These are phyloP conservation scores for Cyclotella choctawhatcheeana DNA, from an alignment of 108 stramenopile genomes.

Conservation along the genomic window DNA sequence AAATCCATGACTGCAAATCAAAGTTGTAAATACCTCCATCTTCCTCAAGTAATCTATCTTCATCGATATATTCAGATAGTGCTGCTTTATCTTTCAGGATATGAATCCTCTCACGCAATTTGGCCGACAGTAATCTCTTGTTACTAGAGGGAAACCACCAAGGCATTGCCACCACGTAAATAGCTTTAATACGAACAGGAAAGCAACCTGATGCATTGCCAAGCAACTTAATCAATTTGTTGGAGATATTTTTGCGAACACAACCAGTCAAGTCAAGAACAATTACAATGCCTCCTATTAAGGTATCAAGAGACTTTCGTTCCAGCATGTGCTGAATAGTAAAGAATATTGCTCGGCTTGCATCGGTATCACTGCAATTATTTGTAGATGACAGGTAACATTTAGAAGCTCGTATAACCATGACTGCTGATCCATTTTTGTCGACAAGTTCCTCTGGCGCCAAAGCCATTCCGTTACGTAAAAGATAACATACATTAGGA, in stretches of 20 bases:
- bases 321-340: constrained; percentile 21
- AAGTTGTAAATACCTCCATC: constrained; percentile 29
- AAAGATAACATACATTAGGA: constrained; percentile 16
- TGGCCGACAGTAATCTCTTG: constrained; percentile 9
- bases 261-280: constrained; percentile 23
- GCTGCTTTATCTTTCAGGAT: constrained; percentile 19
- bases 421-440: constrained; percentile 33
- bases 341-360: constrained; percentile 29
- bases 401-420: constrained; percentile 18
- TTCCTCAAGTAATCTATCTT: constrained; percentile 27
- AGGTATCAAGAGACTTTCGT: constrained; percentile 18
- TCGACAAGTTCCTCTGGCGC: constrained; percentile 24
- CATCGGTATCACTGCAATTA: constrained; percentile 27
- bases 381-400: not conserved
- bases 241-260: constrained; percentile 14
- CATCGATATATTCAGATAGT: constrained; percentile 27
- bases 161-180: constrained; percentile 20
- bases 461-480: constrained; percentile 18
- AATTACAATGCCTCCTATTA: constrained; percentile 19
- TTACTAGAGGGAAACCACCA: constrained; percentile 25
- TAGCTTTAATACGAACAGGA: constrained; percentile 26
- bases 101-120: constrained; percentile 24
- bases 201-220: constrained; percentile 28
- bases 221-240: constrained; percentile 13
- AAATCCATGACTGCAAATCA: constrained; percentile 33